Percentiles rank a stretch among this genome's conserved stretches.
phyloP scores from a whole-genome alignment of 176 grass and related monocot species.

The Bromus sterilis region DNA sequence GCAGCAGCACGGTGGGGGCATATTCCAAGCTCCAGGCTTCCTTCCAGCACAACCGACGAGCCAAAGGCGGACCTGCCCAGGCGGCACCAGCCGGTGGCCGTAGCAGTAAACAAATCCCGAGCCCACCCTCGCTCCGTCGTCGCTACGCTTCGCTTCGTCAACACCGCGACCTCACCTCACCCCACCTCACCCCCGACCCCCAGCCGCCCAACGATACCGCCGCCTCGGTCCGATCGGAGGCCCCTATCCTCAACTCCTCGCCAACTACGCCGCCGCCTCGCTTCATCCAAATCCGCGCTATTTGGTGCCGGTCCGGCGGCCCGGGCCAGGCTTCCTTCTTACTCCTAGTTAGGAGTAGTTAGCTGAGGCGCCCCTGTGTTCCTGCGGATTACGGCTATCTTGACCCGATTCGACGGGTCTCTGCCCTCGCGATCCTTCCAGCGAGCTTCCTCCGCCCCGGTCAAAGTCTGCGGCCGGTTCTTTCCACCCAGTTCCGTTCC shows the following conservation, averaged over 20 bases:
- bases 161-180: slow-evolving; percentile 5
- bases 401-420: slow-evolving; percentile 23
- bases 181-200: too few relatives aligned
- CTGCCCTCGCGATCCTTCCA: neutral
- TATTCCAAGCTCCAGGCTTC: neutral
- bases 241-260: neutral
- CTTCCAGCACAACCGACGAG: neutral
- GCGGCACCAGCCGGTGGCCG: slow-evolving; percentile 3
- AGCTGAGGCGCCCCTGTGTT: neutral
- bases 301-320: neutral
- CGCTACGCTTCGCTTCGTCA: slow-evolving; percentile 18
- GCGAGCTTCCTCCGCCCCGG: neutral
- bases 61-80: neutral
- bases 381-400: neutral
- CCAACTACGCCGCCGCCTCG: neutral
- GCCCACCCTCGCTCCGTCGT: neutral
- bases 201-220: neutral
- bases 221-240: neutral
- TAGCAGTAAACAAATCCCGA: slow-evolving; percentile 19
- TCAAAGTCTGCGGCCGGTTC: neutral
- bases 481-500: neutral
- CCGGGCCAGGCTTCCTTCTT: too few relatives aligned
- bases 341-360: neutral
- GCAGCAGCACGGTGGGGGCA: neutral
- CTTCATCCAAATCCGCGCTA: neutral